These are phyloP conservation scores for Lithospermum erythrorhizon DNA, from an alignment of 257 asterid genomes.

Conservation along the genomic window DNA sequence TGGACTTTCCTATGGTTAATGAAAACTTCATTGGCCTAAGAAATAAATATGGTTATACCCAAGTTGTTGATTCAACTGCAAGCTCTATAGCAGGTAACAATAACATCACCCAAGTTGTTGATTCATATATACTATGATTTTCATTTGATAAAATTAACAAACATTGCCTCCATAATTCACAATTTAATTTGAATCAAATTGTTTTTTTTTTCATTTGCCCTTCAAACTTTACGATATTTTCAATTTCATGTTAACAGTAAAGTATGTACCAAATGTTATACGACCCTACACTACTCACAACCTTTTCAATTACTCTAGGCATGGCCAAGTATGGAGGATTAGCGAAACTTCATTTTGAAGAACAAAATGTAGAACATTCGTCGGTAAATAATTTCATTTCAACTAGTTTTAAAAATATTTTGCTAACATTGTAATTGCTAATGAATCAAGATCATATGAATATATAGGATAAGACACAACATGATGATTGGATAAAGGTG, in stretches of 20 bases:
- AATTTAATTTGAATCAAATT: too few relatives aligned
- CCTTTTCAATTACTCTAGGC: constrained; percentile 18
- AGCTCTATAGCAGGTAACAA: constrained; percentile 41
- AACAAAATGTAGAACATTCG: constrained; percentile 1
- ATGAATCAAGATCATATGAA: too few relatives aligned
- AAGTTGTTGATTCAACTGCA: constrained; percentile 24
- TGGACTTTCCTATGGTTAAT: constrained; percentile 63
- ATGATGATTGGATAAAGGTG: constrained; percentile 18
- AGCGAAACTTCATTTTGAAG: constrained; percentile 42
- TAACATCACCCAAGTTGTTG: too few relatives aligned
- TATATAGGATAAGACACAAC: constrained; percentile 6
- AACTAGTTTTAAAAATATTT: background rate
- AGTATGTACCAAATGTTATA: too few relatives aligned
- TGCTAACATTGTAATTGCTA: too few relatives aligned
- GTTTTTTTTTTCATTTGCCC: too few relatives aligned
- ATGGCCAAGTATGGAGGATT: constrained; percentile 56
- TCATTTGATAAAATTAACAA: too few relatives aligned
- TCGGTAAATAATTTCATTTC: constrained; percentile 2
- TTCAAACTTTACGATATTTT: too few relatives aligned
- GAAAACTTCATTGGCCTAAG: constrained; percentile 25
- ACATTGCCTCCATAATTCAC: too few relatives aligned
- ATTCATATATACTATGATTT: too few relatives aligned
- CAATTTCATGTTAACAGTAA: too few relatives aligned
- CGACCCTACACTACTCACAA: too few relatives aligned
- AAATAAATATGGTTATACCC: constrained; percentile 46